These are phyloP conservation scores for Yamadazyma aaseri DNA, from an alignment of 1,139 yeast genomes.

Conservation along the genomic window DNA sequence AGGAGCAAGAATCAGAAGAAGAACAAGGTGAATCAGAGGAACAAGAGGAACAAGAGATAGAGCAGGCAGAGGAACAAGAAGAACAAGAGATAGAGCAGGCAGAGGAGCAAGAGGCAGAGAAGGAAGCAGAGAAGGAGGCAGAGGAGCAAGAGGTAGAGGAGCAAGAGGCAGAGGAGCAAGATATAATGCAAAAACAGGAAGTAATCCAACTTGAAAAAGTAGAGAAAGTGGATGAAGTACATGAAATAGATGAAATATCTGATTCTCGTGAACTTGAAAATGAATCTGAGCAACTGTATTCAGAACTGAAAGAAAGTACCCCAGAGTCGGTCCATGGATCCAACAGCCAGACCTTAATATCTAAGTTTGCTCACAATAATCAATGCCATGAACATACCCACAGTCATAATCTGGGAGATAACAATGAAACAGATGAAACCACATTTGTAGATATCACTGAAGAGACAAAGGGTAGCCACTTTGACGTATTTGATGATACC, in stretches of 20 bases:
- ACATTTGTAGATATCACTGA: background rate
- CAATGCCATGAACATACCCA: background rate
- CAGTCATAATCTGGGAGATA: background rate
- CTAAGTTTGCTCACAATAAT: background rate
- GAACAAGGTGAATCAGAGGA: slow-evolving; percentile 5
- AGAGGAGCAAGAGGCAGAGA: slow-evolving; percentile 5
- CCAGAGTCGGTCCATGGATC: no score
- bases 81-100: slow-evolving; percentile 1
- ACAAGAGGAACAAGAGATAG: slow-evolving; percentile 4
- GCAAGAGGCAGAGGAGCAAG: slow-evolving; percentile 3
- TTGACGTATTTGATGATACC: no score
- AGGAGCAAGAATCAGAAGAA: slow-evolving; percentile 6
- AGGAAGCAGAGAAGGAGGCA: slow-evolving; percentile 1
- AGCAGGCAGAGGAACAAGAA: slow-evolving; percentile 8
- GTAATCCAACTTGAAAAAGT: slow-evolving; percentile 6
- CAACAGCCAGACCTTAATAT: background rate
- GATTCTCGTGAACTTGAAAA: no score
- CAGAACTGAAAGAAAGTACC: no score
- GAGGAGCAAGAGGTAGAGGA: slow-evolving; percentile 9
- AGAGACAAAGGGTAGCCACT: background rate
- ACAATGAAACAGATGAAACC: background rate
- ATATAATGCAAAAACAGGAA: slow-evolving; percentile 3
- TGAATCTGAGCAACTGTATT: no score
- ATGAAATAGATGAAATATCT: no score
- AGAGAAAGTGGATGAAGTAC: background rate